phyloP scores from a whole-genome alignment of 2,329 filamentous ascomycete genomes.

The Aureobasidium sp. region DNA sequence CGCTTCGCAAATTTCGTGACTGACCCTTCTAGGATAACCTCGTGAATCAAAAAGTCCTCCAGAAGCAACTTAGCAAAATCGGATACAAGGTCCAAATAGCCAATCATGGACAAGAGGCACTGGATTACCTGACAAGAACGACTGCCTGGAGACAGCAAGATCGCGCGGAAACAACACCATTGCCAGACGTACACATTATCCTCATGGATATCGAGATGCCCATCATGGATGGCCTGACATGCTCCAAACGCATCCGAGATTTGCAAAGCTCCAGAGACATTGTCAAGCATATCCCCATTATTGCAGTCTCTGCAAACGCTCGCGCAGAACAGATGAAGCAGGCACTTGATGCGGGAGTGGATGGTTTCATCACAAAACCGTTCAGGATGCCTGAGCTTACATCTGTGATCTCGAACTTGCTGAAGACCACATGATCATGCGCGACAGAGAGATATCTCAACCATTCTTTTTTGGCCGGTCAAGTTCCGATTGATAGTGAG shows the following conservation, averaged over 20 bases:
- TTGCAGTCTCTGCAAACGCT: conserved; percentile 73
- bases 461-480: no score
- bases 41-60: conserved; percentile 31
- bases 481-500: no score
- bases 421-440: no score
- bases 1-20: no score
- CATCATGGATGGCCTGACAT: conserved; percentile 65
- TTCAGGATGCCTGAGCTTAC: conserved; percentile 12
- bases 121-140: conserved; percentile 12
- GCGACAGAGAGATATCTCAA: no score
- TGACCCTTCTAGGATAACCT: conserved; percentile 4
- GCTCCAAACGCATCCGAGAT: conserved; percentile 55
- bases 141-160: neutral
- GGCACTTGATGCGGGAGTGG: conserved; percentile 64
- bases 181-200: neutral
- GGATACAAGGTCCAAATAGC: conserved; percentile 20
- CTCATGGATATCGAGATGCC: conserved; percentile 52
- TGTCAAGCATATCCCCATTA: conserved; percentile 58
- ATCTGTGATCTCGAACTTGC: neutral
- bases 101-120: conserved; percentile 20
- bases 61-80: conserved; percentile 18
- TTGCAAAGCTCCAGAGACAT: conserved; percentile 47
- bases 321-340: conserved; percentile 63
- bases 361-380: conserved; percentile 12
- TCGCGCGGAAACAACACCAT: conserved; percentile 4